Percentiles rank a stretch among this genome's conserved stretches.
Evolutionary conservation across 495 filamentous ascomycete species (phyloP).

Genomic region (Xylaria venustula): DNA sequence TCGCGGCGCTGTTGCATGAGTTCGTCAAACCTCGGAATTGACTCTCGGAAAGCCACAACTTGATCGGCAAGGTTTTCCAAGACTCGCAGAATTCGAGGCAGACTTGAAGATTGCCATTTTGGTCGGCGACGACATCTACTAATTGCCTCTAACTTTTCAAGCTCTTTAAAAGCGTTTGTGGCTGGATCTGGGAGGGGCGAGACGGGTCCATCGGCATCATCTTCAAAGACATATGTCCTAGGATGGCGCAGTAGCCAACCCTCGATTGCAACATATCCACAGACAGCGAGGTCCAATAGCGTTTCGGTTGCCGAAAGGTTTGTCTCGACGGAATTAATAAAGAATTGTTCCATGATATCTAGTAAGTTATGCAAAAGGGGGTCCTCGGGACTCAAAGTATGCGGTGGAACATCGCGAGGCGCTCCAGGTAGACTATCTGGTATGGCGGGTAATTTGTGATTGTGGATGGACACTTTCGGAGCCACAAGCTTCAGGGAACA

Average conservation of each 20-base stretch:
- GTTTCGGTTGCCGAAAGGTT: slow-evolving; percentile 84
- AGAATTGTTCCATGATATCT: slow-evolving; percentile 71
- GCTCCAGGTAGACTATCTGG: slow-evolving; percentile 53
- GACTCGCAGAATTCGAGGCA: slow-evolving; percentile 51
- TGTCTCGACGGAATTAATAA: slow-evolving; percentile 83
- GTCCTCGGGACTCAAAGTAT: slow-evolving; percentile 68
- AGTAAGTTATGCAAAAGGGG: slow-evolving; percentile 71
- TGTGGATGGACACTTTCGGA: slow-evolving; percentile 50
- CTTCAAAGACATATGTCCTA: slow-evolving; percentile 53
- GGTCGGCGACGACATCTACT: slow-evolving; percentile 51
- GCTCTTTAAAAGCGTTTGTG: slow-evolving; percentile 34
- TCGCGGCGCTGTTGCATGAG: slow-evolving; percentile 70
- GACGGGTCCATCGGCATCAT: slow-evolving; percentile 35
- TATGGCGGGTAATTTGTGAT: slow-evolving; percentile 47
- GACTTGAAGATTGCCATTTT: slow-evolving; percentile 40
- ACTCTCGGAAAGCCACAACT: slow-evolving; percentile 62
- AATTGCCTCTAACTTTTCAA: slow-evolving; percentile 43
- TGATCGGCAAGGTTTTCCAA: slow-evolving; percentile 61
- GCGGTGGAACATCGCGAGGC: slow-evolving; percentile 53
- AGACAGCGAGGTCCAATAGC: slow-evolving; percentile 78
- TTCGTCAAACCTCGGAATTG: slow-evolving; percentile 74
- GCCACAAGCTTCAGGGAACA: slow-evolving; percentile 63
- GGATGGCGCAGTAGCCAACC: slow-evolving; percentile 86
- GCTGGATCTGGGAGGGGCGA: slow-evolving; percentile 31
- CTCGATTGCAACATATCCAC: slow-evolving; percentile 78